A percentile compares a stretch with the other conserved stretches of the same genome.
Conservation (phyloP, 2,329 filamentous ascomycete genomes). For the Coniella vitis region DNA sequence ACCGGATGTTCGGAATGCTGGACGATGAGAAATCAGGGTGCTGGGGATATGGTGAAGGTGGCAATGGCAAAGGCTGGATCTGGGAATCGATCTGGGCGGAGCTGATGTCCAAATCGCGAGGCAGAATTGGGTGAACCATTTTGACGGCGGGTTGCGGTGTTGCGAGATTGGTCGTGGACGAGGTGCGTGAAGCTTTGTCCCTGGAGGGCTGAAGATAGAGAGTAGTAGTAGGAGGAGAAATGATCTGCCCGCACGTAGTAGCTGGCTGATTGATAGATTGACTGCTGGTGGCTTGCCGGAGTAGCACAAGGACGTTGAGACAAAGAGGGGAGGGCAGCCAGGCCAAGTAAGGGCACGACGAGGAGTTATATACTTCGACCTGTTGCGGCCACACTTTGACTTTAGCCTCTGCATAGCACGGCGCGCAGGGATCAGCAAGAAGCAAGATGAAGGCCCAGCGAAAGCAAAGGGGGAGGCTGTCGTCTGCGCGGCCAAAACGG, state of each 20-base stretch:
- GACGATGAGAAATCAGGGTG: slow-evolving; percentile 10
- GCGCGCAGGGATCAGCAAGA: slow-evolving; percentile 10
- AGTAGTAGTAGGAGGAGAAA: too few relatives aligned
- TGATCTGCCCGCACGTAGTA: not conserved
- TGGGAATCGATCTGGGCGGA: not conserved
- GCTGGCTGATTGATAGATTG: not conserved
- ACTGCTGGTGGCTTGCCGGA: not conserved
- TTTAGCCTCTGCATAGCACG: too few relatives aligned
- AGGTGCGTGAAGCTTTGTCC: not conserved
- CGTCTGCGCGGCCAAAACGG: slow-evolving; percentile 3
- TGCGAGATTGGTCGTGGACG: not conserved
- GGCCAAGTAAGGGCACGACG: slow-evolving; percentile 1
- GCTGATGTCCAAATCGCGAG: slow-evolving; percentile 12
- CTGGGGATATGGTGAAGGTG: not conserved
- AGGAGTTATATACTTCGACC: slow-evolving; percentile 11
- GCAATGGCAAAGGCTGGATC: not conserved
- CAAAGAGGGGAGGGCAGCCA: slow-evolving; percentile 5
- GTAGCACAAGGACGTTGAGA: slow-evolving; percentile 1
- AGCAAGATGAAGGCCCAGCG: not conserved
- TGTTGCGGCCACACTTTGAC: too few relatives aligned
- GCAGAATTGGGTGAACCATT: slow-evolving; percentile 15
- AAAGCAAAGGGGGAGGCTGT: slow-evolving; percentile 1
- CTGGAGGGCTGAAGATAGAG: not conserved
- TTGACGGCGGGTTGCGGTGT: not conserved
- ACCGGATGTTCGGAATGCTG: slow-evolving; percentile 11